Percentiles rank a stretch among this genome's conserved stretches.
Evolutionary conservation across 164 flowering plant genomes (phyloP).

Genomic region (grape (Vitis vinifera)): DNA sequence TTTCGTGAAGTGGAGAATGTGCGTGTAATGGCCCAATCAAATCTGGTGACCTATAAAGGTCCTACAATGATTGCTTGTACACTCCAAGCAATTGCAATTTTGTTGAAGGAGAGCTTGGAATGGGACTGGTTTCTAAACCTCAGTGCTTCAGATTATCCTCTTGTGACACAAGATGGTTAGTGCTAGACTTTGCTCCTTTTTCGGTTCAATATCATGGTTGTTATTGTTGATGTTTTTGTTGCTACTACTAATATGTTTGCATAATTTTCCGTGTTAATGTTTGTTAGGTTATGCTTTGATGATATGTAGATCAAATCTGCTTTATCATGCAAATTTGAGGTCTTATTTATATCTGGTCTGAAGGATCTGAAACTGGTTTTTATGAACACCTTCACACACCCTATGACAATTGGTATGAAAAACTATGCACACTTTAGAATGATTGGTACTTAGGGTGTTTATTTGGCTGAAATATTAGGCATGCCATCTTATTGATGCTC

Average conservation of each 20-base stretch:
- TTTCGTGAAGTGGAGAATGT: conserved; percentile 85
- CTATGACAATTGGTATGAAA: too few relatives aligned
- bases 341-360: too few relatives aligned
- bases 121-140: conserved; percentile 99
- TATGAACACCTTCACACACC: too few relatives aligned
- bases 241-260: neutral
- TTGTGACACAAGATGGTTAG: conserved; percentile 96
- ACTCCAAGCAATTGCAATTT: conserved; percentile 85
- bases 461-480: neutral
- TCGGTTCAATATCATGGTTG: neutral
- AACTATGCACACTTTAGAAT: too few relatives aligned
- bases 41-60: conserved; percentile 95
- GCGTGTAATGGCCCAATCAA: conserved; percentile 83
- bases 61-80: conserved; percentile 98
- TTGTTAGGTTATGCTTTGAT: too few relatives aligned
- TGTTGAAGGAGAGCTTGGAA: conserved; percentile 71
- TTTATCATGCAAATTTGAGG: too few relatives aligned
- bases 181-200: conserved; percentile 1
- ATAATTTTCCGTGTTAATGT: too few relatives aligned
- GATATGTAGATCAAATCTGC: too few relatives aligned
- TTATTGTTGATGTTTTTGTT: neutral
- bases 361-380: too few relatives aligned
- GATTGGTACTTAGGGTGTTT: neutral
- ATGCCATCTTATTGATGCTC: neutral
- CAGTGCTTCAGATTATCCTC: conserved; percentile 99